Evolutionary conservation across 2,329 filamentous ascomycete species (phyloP).

Genomic region (Sporothrix protearum): DNA sequence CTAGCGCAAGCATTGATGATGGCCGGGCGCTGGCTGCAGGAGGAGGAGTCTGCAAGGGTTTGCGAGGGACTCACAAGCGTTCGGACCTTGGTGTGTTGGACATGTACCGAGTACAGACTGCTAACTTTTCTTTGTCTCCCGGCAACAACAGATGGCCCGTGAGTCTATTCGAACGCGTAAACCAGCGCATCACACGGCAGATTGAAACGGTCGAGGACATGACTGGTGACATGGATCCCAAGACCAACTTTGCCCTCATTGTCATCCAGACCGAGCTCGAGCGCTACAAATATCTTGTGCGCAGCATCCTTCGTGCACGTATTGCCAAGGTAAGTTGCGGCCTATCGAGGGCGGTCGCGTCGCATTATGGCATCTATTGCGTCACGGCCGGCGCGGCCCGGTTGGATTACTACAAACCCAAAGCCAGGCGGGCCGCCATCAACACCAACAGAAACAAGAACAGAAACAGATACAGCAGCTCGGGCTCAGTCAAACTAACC

Average conservation of each 20-base stretch:
- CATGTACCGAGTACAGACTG: not conserved
- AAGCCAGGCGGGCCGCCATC: not conserved
- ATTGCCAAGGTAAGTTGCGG: constrained; percentile 67
- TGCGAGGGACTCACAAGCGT: not conserved
- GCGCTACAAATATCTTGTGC: constrained; percentile 84
- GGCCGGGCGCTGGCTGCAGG: constrained; percentile 3
- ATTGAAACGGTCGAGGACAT: constrained; percentile 48
- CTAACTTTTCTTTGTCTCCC: not conserved
- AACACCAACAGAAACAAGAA: constrained; percentile 23
- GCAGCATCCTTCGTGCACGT: constrained; percentile 77
- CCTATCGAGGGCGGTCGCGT: not conserved
- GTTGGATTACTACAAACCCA: not conserved
- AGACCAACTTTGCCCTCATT: constrained; percentile 87
- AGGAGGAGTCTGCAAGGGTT: not conserved
- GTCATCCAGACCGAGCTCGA: constrained; percentile 96
- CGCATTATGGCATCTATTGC: not conserved
- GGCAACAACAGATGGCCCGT: constrained; percentile 56
- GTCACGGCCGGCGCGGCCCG: not conserved
- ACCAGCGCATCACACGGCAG: constrained; percentile 52
- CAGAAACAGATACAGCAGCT: not conserved
- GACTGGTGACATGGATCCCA: constrained; percentile 82
- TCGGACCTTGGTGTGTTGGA: not conserved
- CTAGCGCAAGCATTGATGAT: not conserved
- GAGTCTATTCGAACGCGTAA: constrained; percentile 76
- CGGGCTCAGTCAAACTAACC: not conserved